Evolutionary conservation across 2,329 filamentous ascomycete genomes (phyloP).

Genomic region (Nothomitra cinnamomea): DNA sequence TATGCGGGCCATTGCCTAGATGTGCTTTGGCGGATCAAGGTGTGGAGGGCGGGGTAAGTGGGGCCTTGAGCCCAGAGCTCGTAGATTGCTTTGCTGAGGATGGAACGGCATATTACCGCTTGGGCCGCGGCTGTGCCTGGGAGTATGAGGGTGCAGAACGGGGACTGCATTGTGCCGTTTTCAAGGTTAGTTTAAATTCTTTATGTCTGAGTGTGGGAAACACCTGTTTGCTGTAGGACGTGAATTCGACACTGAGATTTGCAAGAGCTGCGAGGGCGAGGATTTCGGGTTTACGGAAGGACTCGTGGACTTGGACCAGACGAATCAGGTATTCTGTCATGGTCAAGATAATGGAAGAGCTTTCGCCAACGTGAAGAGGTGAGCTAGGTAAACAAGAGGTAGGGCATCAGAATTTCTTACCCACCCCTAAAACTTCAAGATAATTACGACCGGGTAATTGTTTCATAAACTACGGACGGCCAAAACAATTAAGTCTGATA

Average conservation of each 20-base stretch:
- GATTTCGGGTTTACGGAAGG: conserved; percentile 75
- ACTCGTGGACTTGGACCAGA: conserved; percentile 77
- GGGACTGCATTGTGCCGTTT: conserved; percentile 41
- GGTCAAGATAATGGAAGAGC: neutral
- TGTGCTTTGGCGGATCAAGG: conserved; percentile 41
- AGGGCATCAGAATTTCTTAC: too few relatives aligned
- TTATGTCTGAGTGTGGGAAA: conserved; percentile 18
- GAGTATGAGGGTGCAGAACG: conserved; percentile 65
- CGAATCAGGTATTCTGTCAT: conserved; percentile 52
- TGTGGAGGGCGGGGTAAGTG: conserved; percentile 51
- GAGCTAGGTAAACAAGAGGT: neutral
- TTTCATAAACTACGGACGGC: too few relatives aligned
- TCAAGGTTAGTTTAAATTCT: neutral
- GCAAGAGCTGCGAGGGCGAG: conserved; percentile 59
- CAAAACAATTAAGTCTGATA: too few relatives aligned
- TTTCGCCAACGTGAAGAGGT: neutral
- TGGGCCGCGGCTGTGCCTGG: conserved; percentile 46
- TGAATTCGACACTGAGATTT: conserved; percentile 48
- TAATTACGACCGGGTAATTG: too few relatives aligned
- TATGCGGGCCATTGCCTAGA: conserved; percentile 50
- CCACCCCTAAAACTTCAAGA: too few relatives aligned
- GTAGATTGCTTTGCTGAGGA: conserved; percentile 69
- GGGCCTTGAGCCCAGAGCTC: conserved; percentile 70
- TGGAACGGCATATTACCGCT: conserved; percentile 54
- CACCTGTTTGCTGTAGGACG: conserved; percentile 62